Percentiles rank a stretch among this genome's conserved stretches.
Conservation (phyloP, 805 yeast species). For the Saturnispora ahearnii region DNA sequence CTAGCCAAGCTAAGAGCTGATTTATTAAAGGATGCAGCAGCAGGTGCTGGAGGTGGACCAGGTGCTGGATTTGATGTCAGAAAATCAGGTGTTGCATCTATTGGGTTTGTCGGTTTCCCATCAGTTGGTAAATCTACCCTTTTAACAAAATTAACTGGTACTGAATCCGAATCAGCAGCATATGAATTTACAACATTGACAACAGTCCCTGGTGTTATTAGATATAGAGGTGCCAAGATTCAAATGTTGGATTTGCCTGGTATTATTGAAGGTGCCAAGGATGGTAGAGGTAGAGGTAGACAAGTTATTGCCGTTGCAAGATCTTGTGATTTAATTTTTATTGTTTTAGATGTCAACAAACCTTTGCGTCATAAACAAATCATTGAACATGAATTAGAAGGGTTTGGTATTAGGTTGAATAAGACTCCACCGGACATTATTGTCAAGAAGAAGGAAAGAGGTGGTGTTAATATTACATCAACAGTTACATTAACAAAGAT, state of each 20-base stretch:
- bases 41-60: constrained; percentile 80
- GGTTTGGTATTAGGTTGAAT: constrained; percentile 93
- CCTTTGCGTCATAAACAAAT: constrained; percentile 91
- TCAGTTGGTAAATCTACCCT: constrained; percentile 89
- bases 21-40: constrained; percentile 58
- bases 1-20: constrained; percentile 93
- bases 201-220: constrained; percentile 94
- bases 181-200: constrained; percentile 96
- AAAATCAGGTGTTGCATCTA: constrained; percentile 96
- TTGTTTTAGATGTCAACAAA: constrained; percentile 91
- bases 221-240: constrained; percentile 93
- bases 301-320: constrained; percentile 99
- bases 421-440: constrained; percentile 88
- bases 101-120: constrained; percentile 97
- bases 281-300: constrained; percentile 86
- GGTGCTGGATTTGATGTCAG: constrained; percentile 97
- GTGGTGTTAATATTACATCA: constrained; percentile 89
- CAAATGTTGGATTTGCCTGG: constrained; percentile 94
- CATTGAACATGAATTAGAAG: constrained; percentile 92
- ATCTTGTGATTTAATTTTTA: constrained; percentile 86
- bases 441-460: constrained; percentile 87
- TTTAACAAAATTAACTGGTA: constrained; percentile 83
- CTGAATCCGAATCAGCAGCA: constrained; percentile 96
- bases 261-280: constrained; percentile 85
- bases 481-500: constrained; percentile 89